Evolutionary conservation across 805 yeast species (phyloP), one percentile per base, ranked within the genome.

Genomic region (Metschnikowia noctiluminum): DNA sequence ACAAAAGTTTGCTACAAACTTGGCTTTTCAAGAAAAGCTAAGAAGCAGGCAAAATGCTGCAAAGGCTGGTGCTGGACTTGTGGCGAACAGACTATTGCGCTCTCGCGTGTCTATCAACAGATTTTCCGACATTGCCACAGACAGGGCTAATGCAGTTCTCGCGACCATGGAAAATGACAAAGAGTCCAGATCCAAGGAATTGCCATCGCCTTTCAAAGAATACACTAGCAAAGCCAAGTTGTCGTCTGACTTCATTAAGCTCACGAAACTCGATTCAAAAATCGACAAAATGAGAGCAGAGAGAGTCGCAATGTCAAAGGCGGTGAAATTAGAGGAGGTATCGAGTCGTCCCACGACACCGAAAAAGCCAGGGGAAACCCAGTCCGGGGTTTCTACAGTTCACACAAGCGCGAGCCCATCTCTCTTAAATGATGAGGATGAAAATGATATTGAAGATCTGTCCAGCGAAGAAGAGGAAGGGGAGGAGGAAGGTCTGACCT

Each of bases 241-340:
- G 5, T 52, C 56, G 9, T 51, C 58, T 14, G 48, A 56, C n/a
- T 51, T 53, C 41, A 52, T 56, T 13, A 62, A 62, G 39, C 51
- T 65, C 56, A 59, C 57, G 36, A 53, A 49, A 28, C 56, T 65
- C 27, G 66, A 65, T 38, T 32, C 53, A 13, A 48, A 47, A 35
- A 31, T 56, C 30, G 57, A 54, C 9, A 50, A 50, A 26, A 46
- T 40, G 16, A 28, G 15, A 11, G 41, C 38, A 11, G 45, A 48
- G 31, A 38, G 45, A 13, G 28, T 38, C 15, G 42, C 35, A 8
- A 15, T 32, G 38, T 26, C 46, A 15, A 16, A 28, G 21, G 16
- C 35, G 15, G 49, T 51, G 27, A 53, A 53, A 35, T 12, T 15
- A 8, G 57, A 53, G 26, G 50, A 45, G 9, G 30, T 15, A 13